These are phyloP conservation scores for Picea glauca DNA, from an alignment of 75 land plant genomes.

Conservation along the genomic window DNA sequence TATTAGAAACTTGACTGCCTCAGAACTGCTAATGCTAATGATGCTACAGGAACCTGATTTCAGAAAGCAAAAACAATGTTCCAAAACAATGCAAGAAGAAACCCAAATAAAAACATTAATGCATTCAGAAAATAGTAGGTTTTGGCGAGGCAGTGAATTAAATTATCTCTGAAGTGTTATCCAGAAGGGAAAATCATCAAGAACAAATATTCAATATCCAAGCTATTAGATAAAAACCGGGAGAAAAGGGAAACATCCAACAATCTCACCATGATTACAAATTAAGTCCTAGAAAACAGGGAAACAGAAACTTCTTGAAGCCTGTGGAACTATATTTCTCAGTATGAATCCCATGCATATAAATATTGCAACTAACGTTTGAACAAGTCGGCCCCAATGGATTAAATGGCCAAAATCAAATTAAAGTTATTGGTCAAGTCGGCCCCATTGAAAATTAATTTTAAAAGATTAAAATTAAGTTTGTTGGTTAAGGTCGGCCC, in stretches of 20 bases:
- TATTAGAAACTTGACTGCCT: not conserved
- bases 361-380: no score
- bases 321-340: not conserved
- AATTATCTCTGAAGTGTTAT: no score
- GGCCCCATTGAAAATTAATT: no score
- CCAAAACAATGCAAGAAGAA: not conserved
- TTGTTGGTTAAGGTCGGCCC: no score
- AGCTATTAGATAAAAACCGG: not conserved
- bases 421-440: no score
- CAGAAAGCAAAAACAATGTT: not conserved
- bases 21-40: not conserved
- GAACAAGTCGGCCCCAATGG: no score
- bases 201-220: not conserved
- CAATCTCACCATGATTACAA: conserved; percentile 1
- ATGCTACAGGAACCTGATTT: not conserved
- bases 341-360: not conserved
- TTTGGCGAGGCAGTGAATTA: not conserved
- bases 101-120: not conserved
- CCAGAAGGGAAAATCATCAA: not conserved
- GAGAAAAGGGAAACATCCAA: not conserved
- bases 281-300: not conserved
- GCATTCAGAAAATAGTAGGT: not conserved
- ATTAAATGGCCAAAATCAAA: no score
- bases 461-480: no score
- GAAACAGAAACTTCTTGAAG: not conserved